phyloP scores from a whole-genome alignment of 768 basidiomycete genomes.

The Pluteus cervinus region DNA sequence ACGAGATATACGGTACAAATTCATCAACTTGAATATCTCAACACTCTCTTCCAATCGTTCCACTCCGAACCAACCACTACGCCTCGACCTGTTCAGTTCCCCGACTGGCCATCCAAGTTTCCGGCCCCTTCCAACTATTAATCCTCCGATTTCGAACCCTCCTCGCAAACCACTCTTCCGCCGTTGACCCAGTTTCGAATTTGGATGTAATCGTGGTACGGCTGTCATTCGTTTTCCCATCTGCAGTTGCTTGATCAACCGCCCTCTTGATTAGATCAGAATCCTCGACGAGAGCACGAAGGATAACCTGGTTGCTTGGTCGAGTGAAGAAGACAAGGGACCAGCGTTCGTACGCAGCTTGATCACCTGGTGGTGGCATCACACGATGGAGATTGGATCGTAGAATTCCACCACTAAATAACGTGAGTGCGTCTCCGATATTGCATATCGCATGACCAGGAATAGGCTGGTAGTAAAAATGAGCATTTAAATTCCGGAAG shows the following conservation, averaged over 20 bases:
- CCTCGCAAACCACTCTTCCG: neutral
- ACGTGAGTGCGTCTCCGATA: slow-evolving; percentile 52
- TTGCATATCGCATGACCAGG: slow-evolving; percentile 57
- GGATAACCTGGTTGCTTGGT: slow-evolving; percentile 38
- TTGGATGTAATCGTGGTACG: too few relatives aligned
- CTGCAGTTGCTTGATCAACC: slow-evolving; percentile 13
- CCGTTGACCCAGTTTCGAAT: neutral
- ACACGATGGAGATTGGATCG: slow-evolving; percentile 58
- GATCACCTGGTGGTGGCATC: slow-evolving; percentile 45
- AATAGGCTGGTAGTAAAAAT: slow-evolving; percentile 31
- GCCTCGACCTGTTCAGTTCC: slow-evolving; percentile 29
- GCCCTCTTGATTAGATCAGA: slow-evolving; percentile 41
- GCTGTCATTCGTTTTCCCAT: too few relatives aligned
- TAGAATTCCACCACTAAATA: slow-evolving; percentile 61
- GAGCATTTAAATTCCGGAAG: neutral
- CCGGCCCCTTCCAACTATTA: slow-evolving; percentile 18
- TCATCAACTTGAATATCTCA: too few relatives aligned
- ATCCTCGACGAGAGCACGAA: slow-evolving; percentile 38
- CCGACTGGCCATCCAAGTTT: slow-evolving; percentile 41
- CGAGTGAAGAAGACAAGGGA: slow-evolving; percentile 60
- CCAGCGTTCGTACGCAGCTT: slow-evolving; percentile 42
- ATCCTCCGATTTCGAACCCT: neutral
- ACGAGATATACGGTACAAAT: too few relatives aligned
- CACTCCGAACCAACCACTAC: too few relatives aligned
- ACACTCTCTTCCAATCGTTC: too few relatives aligned